A percentile compares a stretch with the other conserved stretches of the same genome.
phyloP scores from a whole-genome alignment of 352 stramenopile species.

The Globisporangium spiculum region DNA sequence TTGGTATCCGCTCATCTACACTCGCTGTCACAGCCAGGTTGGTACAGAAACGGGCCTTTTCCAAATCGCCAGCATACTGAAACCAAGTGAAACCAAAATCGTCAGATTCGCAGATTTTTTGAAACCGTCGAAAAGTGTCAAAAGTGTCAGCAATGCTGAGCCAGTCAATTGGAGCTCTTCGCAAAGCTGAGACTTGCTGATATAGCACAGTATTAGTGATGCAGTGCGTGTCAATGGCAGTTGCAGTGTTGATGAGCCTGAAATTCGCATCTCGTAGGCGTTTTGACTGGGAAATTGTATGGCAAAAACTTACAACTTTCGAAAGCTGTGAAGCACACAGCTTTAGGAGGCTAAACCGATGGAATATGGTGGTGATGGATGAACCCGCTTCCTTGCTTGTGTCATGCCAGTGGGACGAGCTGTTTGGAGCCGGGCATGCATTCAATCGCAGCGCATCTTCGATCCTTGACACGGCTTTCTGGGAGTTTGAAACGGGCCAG shows the following conservation, averaged over 20 bases:
- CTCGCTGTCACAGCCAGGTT: neutral
- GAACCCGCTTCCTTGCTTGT: neutral
- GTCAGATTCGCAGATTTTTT: neutral
- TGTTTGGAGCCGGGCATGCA: slow-evolving; percentile 4
- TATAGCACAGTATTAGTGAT: neutral
- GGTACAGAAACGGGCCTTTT: neutral
- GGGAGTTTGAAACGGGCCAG: neutral
- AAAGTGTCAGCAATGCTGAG: neutral
- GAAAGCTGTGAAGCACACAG: neutral
- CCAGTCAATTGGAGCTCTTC: neutral
- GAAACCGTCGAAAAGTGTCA: slow-evolving; percentile 1
- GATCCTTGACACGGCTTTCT: neutral
- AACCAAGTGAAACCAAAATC: neutral
- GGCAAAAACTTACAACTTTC: neutral
- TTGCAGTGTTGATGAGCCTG: neutral
- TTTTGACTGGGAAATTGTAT: neutral
- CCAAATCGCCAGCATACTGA: neutral
- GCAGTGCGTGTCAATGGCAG: neutral
- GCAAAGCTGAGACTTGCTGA: neutral
- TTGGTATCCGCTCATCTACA: slow-evolving; percentile 6
- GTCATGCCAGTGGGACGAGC: slow-evolving; percentile 3
- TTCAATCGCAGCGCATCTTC: neutral
- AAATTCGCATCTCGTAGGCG: neutral
- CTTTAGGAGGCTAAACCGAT: neutral
- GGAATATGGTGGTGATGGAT: slow-evolving; percentile 3